Percentiles rank a stretch among this genome's conserved stretches.
Conservation (phyloP, 2,329 filamentous ascomycete species). For the Nannizziopsis arthrosporioides region DNA sequence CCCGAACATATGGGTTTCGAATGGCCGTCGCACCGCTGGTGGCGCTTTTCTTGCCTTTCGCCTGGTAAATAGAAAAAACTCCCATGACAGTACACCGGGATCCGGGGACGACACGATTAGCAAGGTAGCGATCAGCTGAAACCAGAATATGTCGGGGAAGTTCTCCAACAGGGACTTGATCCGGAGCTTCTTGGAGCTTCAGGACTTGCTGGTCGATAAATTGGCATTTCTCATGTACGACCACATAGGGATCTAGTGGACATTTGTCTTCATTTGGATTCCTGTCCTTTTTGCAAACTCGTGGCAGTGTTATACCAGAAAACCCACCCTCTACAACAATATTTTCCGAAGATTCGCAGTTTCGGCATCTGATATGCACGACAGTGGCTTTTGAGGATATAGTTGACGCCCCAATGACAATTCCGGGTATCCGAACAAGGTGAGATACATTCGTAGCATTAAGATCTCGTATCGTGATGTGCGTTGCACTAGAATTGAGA, state of each 20-base stretch:
- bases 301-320: slow-evolving; percentile 70
- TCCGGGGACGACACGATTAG: slow-evolving; percentile 89
- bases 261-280: slow-evolving; percentile 57
- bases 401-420: slow-evolving; percentile 93
- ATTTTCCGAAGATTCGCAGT: slow-evolving; percentile 60
- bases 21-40: slow-evolving; percentile 78
- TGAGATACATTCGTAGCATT: slow-evolving; percentile 86
- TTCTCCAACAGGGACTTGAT: slow-evolving; percentile 94
- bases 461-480: slow-evolving; percentile 86
- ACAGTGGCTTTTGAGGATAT: slow-evolving; percentile 90
- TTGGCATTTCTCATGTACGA: slow-evolving; percentile 81
- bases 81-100: slow-evolving; percentile 92
- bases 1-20: slow-evolving; percentile 83
- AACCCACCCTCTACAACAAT: slow-evolving; percentile 75
- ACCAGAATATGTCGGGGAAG: slow-evolving; percentile 88
- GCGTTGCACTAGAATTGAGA: slow-evolving; percentile 79
- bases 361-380: slow-evolving; percentile 77
- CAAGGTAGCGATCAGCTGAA: slow-evolving; percentile 89
- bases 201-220: slow-evolving; percentile 98
- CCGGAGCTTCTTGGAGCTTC: slow-evolving; percentile 93
- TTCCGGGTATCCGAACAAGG: slow-evolving; percentile 92
- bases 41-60: slow-evolving; percentile 68
- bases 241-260: slow-evolving; percentile 88
- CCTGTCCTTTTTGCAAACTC: slow-evolving; percentile 58
- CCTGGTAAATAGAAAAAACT: slow-evolving; percentile 95